Evolutionary conservation across 2,329 filamentous ascomycete species (phyloP), one percentile per base, ranked within the genome.

Genomic region (Simplicillium aogashimaense): DNA sequence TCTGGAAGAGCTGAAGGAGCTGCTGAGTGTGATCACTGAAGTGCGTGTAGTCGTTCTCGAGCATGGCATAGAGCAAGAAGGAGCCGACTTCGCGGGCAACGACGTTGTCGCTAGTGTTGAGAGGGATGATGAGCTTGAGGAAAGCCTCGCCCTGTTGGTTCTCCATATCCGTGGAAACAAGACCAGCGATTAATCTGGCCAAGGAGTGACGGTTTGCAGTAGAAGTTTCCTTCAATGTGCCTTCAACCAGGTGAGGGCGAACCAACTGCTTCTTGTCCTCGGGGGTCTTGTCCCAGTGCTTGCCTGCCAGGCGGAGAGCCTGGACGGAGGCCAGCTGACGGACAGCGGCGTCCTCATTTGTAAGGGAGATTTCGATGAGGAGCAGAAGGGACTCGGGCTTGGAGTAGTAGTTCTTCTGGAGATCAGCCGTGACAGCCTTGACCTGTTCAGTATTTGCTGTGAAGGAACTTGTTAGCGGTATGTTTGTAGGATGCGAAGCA

Each of bases 321-420:
- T 97, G 89, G 48, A 97, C 87, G 39, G 89, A 86, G 39, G 92
- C 88, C 49, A 94, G 76, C 71, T 97, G 92, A 55, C 88, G 83
- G 41, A 95, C 72, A 50, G 81, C 76, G 36, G 74, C 60, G 56
- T 80, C 72, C 45, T 80, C 70, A 63, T 95, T 83, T 43, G 83
- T 86, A 53, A 87, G 83, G 51, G 94, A 75, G 55, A 95, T 81
- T 65, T 95, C 87, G 51, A 97, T 77, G 47, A 97, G 82, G 53
- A 86, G 79, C 41, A 90, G 74, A 43, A 97, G 78, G 13, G 87
- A 86, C 54, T 88, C 78, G 31, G 90, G 83, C 51, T 87, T 78
- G 54, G 79, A 81, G 70, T 94, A 97, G 72, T 86, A 97, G 65
- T 85, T 86, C 65, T 94, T 92, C 65, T 94, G 89, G 45, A 97